Evolutionary conservation across 1,284 basidiomycete genomes (phyloP).

Genomic region (Boletus semigastroideus): DNA sequence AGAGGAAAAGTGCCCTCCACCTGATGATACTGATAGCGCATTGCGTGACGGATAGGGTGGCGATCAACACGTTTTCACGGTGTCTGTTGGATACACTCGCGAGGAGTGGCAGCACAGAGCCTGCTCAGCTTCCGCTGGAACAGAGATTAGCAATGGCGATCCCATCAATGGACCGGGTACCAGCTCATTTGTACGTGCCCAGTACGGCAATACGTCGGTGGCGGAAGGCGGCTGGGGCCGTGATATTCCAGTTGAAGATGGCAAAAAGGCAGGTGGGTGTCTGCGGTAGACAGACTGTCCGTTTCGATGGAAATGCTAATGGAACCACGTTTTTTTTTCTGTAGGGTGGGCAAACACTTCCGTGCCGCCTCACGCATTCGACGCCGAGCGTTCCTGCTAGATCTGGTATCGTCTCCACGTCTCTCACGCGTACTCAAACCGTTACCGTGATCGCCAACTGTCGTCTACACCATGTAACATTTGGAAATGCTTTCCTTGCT

Average conservation of each 20-base stretch:
- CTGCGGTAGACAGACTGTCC: too few species aligned
- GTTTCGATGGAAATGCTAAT: not conserved
- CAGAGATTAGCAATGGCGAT: slow-evolving; percentile 43
- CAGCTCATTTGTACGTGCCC: slow-evolving; percentile 28
- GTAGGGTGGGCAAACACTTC: slow-evolving; percentile 61
- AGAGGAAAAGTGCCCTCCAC: slow-evolving; percentile 14
- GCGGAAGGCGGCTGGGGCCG: slow-evolving; percentile 44
- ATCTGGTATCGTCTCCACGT: slow-evolving; percentile 27
- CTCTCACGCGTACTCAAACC: slow-evolving; percentile 32
- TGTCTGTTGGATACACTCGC: slow-evolving; percentile 47
- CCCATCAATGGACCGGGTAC: slow-evolving; percentile 39
- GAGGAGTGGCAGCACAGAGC: slow-evolving; percentile 7
- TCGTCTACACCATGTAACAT: slow-evolving; percentile 43
- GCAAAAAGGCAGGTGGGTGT: slow-evolving; percentile 34
- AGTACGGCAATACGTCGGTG: slow-evolving; percentile 43
- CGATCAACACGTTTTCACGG: slow-evolving; percentile 15
- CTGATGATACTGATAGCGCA: slow-evolving; percentile 18
- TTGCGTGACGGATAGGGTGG: slow-evolving; percentile 15
- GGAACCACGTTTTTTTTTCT: too few species aligned
- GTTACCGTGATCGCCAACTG: slow-evolving; percentile 38
- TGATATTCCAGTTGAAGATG: slow-evolving; percentile 37
- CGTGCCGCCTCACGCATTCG: slow-evolving; percentile 37
- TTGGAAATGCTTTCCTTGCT: slow-evolving; percentile 51
- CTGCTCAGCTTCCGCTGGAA: slow-evolving; percentile 28
- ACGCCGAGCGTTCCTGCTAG: slow-evolving; percentile 40